phyloP scores from a whole-genome alignment of 345 rosid genomes.

The Noccaea bulbosa region DNA sequence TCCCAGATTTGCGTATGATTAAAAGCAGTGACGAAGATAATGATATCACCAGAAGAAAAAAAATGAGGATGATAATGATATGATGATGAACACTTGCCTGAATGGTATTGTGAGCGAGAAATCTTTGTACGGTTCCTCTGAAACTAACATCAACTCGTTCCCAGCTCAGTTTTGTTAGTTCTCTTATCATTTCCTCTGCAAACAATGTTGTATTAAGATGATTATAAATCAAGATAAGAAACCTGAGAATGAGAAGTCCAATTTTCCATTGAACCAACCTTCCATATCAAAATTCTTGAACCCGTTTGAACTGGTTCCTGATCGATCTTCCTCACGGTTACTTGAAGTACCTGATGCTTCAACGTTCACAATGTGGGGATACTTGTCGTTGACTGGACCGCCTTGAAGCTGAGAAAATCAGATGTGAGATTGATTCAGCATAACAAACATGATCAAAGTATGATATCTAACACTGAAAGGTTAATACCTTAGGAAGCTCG shows the following conservation, averaged over 20 bases:
- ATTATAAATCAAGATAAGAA: background rate
- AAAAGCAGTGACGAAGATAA: background rate
- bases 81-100: slow-evolving; percentile 55
- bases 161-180: slow-evolving; percentile 69
- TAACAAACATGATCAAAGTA: background rate
- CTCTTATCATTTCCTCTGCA: slow-evolving; percentile 81
- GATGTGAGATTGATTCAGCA: slow-evolving; percentile 25
- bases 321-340: slow-evolving; percentile 44
- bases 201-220: background rate
- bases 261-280: slow-evolving; percentile 54
- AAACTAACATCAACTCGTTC: slow-evolving; percentile 82
- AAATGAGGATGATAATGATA: background rate
- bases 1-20: slow-evolving; percentile 6
- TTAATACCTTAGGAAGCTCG: slow-evolving; percentile 78
- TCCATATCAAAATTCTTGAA: slow-evolving; percentile 52
- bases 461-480: slow-evolving; percentile 1
- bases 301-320: slow-evolving; percentile 38
- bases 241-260: background rate
- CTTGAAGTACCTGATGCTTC: slow-evolving; percentile 40
- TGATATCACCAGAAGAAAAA: background rate
- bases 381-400: slow-evolving; percentile 51
- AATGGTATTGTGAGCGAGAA: slow-evolving; percentile 75
- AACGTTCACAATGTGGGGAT: slow-evolving; percentile 66
- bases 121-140: slow-evolving; percentile 65
- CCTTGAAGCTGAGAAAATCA: slow-evolving; percentile 51